phyloP scores from a whole-genome alignment of 306 rosid species.

The Elaeagnus macrophylla region DNA sequence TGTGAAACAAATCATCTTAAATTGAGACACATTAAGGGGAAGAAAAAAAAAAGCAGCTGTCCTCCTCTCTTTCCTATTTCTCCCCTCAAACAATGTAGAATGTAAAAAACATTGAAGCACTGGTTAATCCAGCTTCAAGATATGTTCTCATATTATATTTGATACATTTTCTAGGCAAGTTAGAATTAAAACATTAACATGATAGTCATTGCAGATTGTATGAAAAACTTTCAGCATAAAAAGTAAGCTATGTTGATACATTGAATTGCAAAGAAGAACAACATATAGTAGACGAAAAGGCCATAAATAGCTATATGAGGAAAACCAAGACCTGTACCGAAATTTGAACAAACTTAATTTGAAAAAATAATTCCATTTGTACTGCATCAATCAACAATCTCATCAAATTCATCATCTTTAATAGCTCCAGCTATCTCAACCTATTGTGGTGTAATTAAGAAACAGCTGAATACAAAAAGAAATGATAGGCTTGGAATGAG shows the following conservation, averaged over 20 bases:
- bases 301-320: slow-evolving; percentile 2
- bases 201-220: too few relatives aligned
- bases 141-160: too few relatives aligned
- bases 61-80: too few relatives aligned
- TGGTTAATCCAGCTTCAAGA: too few relatives aligned
- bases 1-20: too few relatives aligned
- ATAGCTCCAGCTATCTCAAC: slow-evolving; percentile 19
- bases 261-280: neutral
- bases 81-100: too few relatives aligned
- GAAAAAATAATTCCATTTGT: slow-evolving; percentile 4
- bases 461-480: neutral
- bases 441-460: slow-evolving; percentile 8
- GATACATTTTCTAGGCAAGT: too few relatives aligned
- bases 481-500: neutral
- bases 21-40: too few relatives aligned
- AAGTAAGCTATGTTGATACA: neutral
- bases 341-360: slow-evolving; percentile 1
- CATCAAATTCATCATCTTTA: slow-evolving; percentile 19
- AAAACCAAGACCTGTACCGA: slow-evolving; percentile 13
- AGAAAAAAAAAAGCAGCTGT: too few relatives aligned
- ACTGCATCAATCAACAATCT: slow-evolving; percentile 16
- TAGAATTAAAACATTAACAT: too few relatives aligned
- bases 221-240: too few relatives aligned
- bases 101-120: too few relatives aligned
- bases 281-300: neutral